Base-by-base conservation (phyloP, 371 early-diverging fungal genomes). In the Mucor sp. region DNA sequence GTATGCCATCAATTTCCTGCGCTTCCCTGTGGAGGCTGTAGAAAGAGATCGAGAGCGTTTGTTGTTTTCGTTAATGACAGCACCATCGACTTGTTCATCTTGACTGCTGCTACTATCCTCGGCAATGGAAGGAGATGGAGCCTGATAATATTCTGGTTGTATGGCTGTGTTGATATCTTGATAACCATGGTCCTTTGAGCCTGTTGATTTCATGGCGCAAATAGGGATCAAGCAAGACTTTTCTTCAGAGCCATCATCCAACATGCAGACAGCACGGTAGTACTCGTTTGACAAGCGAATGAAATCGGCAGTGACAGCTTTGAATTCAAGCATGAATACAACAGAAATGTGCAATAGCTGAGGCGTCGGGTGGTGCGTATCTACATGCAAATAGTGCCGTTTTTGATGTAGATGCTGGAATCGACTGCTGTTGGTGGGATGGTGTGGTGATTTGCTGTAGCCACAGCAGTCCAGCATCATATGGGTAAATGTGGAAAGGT, bases 151-250 rank as follows among this genome's bases (percentile, higher is more conserved):
- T 15, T 66, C 66, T 4, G 66, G 66, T 8, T 66, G 66, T 39
- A 66, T 60, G 8, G 66, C 66, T 27, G 66, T 66, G 7, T 60
- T 66, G 14, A 28, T 48, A 28, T 57, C 33, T 11, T 19, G 47
- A 47, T 47, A 21, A 47, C 21, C 21, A 21, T 8, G 9, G 7
- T 47, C 11, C n/a, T 21, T 47, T 21, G n/a, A n/a, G 9, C 19
- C n/a, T 23, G 28, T 12, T 23, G 63, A 41, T 59, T 70, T 75
- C 12, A 79, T 72, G 6, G 76, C 68, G 48, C 79, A 79, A 25
- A 79, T 69, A 30, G 79, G 79, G 60, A 79, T 79, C 47, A 79
- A 43, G 61, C 79, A 79, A 1, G 74, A 61, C 41, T 74, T 79
- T 63, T 76, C 79, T 12, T 79, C 65, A 14, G 41, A 17, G 14